Evolutionary conservation across 768 basidiomycete species (phyloP).

Genomic region (Auricularia sp.): DNA sequence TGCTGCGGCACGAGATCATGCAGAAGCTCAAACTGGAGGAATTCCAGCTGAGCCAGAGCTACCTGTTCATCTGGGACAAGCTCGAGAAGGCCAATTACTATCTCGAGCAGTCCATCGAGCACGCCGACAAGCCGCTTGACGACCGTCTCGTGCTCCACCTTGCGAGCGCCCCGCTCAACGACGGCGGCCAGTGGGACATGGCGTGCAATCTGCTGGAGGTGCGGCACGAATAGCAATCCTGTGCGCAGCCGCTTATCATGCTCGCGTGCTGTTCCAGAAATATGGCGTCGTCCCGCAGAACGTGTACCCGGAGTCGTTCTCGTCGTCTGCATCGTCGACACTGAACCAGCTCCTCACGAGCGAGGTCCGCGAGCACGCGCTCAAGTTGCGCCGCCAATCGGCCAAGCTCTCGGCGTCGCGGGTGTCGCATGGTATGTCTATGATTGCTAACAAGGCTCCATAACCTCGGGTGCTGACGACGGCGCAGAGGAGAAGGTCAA

Average conservation of each 20-base stretch:
- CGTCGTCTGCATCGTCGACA: conserved; percentile 63
- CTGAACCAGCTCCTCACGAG: conserved; percentile 75
- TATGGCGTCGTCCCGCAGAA: conserved; percentile 85
- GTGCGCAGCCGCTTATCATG: conserved; percentile 5
- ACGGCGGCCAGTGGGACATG: conserved; percentile 97
- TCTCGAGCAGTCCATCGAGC: conserved; percentile 77
- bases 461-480: conserved; percentile 22
- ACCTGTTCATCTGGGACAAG: conserved; percentile 95
- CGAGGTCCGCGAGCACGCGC: conserved; percentile 84
- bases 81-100: conserved; percentile 90
- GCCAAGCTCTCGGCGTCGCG: conserved; percentile 35
- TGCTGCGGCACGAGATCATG: conserved; percentile 74
- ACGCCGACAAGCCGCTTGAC: conserved; percentile 69
- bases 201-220: conserved; percentile 56
- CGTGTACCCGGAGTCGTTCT: conserved; percentile 73
- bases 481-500: conserved; percentile 37
- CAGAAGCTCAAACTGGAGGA: conserved; percentile 77
- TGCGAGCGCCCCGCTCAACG: conserved; percentile 66
- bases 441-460: not conserved
- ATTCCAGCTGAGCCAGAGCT: conserved; percentile 87
- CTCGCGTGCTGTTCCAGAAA: conserved; percentile 27
- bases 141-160: conserved; percentile 75
- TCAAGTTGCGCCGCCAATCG: conserved; percentile 62
- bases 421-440: not conserved
- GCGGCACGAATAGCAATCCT: not conserved